Conservation (phyloP, 768 basidiomycete species). For the Serendipita sp. region DNA sequence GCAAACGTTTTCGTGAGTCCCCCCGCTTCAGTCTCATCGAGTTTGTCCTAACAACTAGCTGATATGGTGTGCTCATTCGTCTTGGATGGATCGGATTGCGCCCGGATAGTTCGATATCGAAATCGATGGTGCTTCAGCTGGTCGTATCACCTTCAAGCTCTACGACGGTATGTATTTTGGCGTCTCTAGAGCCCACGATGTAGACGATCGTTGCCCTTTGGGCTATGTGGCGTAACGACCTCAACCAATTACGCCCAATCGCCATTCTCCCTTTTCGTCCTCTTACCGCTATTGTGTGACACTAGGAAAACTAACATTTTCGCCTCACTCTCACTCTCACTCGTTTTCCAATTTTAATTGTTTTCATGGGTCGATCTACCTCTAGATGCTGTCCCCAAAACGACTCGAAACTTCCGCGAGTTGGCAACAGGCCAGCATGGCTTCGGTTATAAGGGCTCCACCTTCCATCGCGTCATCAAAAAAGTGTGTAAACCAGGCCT, state of each 20-base stretch:
- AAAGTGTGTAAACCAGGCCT: slow-evolving; percentile 15
- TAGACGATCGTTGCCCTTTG: background rate
- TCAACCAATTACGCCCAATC: background rate
- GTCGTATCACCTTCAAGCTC: slow-evolving; percentile 64
- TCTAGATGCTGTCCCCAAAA: slow-evolving; percentile 56
- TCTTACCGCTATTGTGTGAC: no score
- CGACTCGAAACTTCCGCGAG: slow-evolving; percentile 66
- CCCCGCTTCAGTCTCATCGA: background rate
- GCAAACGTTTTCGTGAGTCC: background rate
- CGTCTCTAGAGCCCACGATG: background rate
- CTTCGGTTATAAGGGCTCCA: slow-evolving; percentile 48
- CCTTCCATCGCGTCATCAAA: slow-evolving; percentile 46
- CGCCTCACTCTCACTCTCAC: no score
- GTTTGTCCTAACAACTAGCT: background rate
- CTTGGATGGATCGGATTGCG: background rate
- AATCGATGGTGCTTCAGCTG: slow-evolving; percentile 22
- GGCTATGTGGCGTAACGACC: background rate
- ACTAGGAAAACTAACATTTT: no score
- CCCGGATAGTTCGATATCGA: slow-evolving; percentile 23
- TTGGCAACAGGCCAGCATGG: slow-evolving; percentile 32
- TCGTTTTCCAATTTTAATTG: no score
- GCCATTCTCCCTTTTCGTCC: no score
- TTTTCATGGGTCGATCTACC: no score
- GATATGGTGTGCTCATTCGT: background rate
- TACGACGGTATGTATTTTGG: slow-evolving; percentile 43